A percentile compares a stretch with the other conserved stretches of the same genome.
These are phyloP conservation scores for Aspergillus ochraceoroseus DNA, from an alignment of 2,329 filamentous ascomycete genomes.

Conservation along the genomic window DNA sequence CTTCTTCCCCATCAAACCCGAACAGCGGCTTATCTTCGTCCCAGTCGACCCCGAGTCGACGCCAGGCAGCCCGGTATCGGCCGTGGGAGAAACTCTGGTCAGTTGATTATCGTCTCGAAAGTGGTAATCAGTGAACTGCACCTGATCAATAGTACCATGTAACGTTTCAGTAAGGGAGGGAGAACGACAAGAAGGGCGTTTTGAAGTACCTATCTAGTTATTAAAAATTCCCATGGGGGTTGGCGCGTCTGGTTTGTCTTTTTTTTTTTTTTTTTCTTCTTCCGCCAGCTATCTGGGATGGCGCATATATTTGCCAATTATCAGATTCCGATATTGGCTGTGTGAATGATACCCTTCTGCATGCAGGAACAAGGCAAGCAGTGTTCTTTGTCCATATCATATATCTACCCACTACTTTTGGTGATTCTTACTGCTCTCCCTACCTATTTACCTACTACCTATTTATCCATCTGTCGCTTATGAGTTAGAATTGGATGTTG, in stretches of 20 bases:
- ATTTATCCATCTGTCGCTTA: neutral
- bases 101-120: slow-evolving; percentile 41
- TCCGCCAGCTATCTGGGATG: neutral
- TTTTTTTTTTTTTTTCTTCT: slow-evolving; percentile 6
- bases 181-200: too few relatives aligned
- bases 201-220: too few relatives aligned
- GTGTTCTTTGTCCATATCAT: neutral
- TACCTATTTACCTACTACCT: neutral
- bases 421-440: neutral
- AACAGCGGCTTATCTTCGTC: slow-evolving; percentile 14
- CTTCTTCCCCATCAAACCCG: slow-evolving; percentile 14
- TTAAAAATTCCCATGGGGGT: too few relatives aligned
- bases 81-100: slow-evolving; percentile 45
- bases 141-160: too few relatives aligned
- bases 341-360: slow-evolving; percentile 22
- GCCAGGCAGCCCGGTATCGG: slow-evolving; percentile 24
- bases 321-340: slow-evolving; percentile 12
- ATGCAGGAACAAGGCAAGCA: too few relatives aligned
- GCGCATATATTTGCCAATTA: neutral
- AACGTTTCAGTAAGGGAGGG: too few relatives aligned
- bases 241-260: neutral
- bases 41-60: slow-evolving; percentile 26
- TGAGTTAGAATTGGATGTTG: slow-evolving; percentile 1
- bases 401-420: slow-evolving; percentile 1
- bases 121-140: slow-evolving; percentile 16